A percentile compares a stretch with the other conserved stretches of the same genome.
Evolutionary conservation across 176 grass and related monocot genomes (phyloP).

Genomic region (Triticum turgidum): DNA sequence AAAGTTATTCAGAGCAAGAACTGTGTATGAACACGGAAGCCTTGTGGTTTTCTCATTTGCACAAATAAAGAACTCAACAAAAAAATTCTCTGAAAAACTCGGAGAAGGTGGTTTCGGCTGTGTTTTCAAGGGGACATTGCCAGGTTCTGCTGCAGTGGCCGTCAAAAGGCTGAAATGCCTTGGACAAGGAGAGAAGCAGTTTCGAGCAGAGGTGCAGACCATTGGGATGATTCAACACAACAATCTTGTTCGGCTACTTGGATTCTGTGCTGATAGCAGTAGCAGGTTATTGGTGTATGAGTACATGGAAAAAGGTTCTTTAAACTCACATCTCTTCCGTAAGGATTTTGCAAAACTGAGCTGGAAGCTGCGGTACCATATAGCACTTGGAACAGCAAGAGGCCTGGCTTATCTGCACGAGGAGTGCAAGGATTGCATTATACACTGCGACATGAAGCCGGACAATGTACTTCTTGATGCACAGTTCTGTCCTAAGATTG

Average conservation of each 20-base stretch:
- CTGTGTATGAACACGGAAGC: neutral
- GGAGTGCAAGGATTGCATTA: too few relatives aligned
- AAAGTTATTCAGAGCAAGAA: neutral
- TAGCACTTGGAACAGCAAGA: too few relatives aligned
- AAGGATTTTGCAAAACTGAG: neutral
- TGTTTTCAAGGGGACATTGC: neutral
- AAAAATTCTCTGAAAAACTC: neutral
- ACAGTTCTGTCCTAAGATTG: too few relatives aligned
- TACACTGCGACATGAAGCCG: too few relatives aligned
- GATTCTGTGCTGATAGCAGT: neutral
- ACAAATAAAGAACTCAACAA: neutral
- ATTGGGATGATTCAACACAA: neutral
- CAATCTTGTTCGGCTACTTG: neutral
- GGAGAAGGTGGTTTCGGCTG: neutral
- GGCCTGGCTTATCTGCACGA: too few relatives aligned
- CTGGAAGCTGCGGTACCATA: too few relatives aligned
- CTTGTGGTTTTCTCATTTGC: neutral
- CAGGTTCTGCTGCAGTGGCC: neutral
- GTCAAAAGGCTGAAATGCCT: neutral
- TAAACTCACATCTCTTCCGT: neutral
- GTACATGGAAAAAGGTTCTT: neutral
- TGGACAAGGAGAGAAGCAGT: neutral
- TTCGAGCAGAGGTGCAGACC: neutral
- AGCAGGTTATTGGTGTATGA: neutral
- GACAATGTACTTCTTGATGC: too few relatives aligned